Conservation (phyloP, 192 early-diverging fungal genomes). For the Phycomyces blakesleeanus region DNA sequence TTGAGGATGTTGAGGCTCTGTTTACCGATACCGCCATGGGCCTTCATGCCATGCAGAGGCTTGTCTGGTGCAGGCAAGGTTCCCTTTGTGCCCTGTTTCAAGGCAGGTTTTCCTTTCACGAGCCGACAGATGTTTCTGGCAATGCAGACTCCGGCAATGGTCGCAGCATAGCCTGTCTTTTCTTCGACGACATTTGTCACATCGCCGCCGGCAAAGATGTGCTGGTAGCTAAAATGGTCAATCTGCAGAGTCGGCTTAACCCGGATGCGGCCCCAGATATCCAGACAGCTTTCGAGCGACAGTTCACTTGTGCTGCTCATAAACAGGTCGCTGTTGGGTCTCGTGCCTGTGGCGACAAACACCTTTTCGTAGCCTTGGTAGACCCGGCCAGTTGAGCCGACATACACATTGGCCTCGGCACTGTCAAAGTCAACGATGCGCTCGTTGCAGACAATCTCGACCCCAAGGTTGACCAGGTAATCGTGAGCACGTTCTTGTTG, state of each 20-base stretch:
- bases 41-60: conserved; percentile 31
- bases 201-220: conserved; percentile 45
- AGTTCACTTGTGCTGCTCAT: background rate
- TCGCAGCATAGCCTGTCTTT: conserved; percentile 42
- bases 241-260: conserved; percentile 41
- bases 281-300: conserved; percentile 23
- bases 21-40: conserved; percentile 35
- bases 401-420: conserved; percentile 1
- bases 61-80: conserved; percentile 30
- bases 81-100: conserved; percentile 34
- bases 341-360: conserved; percentile 30
- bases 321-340: conserved; percentile 26
- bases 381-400: conserved; percentile 25
- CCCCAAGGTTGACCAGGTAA: conserved; percentile 27
- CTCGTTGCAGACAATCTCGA: conserved; percentile 27
- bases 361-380: conserved; percentile 35
- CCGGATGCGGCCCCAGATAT: conserved; percentile 29
- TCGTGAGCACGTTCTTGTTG: conserved; percentile 16
- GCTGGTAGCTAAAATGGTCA: conserved; percentile 25
- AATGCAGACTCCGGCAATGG: conserved; percentile 35
- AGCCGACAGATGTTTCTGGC: conserved; percentile 38
- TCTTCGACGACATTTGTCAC: conserved; percentile 43
- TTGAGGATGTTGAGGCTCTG: conserved; percentile 25
- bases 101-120: conserved; percentile 33
- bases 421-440: conserved; percentile 27